Base-by-base conservation (phyloP, 148 eudicot genomes). In the Camellia sinensis region DNA sequence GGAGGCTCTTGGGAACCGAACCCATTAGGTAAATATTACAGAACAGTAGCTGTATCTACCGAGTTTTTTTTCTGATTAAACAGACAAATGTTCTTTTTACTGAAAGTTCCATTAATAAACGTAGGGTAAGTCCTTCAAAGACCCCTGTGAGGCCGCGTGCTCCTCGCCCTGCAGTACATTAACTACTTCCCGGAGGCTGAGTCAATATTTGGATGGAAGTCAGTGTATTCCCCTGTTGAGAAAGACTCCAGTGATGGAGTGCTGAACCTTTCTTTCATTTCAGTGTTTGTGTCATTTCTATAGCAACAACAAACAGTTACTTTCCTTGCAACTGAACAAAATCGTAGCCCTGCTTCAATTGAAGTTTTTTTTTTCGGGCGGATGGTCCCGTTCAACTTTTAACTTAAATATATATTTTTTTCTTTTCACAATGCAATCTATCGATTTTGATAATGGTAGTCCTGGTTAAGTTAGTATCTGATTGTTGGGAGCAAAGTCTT, bases 81-180 rank as follows among this genome's bases (percentile, higher is more conserved):
- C 29, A 41, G 6, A 53, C 19, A 46, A 50, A 59, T 29, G 37
- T 43, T 14, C 0, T 41, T 50, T 37, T 41, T 50, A 14, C 52
- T 21, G 22, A 17, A 17, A 45, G 18, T 57, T 11, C 53, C 54
- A 46, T 57, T 43, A 11, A 19, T 71, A 83, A 29, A 73, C 80
- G 69, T 62, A 94, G 98, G 98, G 98, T 94, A 83, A 94, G 98
- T 85, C 98, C 98, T 82, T 94, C 98, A 6, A 94, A 94, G 97
- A 94, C 98, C 37, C 98, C 98, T 41, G 98, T 94, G 88, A 91
- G 98, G 93, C 93, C 97, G 1, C 86, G 95, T 19, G 85, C 83
- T 76, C 75, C 85, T 74, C 91, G 90, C 78, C 89, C 88, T 41
- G 79, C 84, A 45, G 17, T 78, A 78, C 77, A 83, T 70, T 82